Evolutionary conservation across 2,329 filamentous ascomycete genomes (phyloP).

Genomic region (Neonectria coccinea): DNA sequence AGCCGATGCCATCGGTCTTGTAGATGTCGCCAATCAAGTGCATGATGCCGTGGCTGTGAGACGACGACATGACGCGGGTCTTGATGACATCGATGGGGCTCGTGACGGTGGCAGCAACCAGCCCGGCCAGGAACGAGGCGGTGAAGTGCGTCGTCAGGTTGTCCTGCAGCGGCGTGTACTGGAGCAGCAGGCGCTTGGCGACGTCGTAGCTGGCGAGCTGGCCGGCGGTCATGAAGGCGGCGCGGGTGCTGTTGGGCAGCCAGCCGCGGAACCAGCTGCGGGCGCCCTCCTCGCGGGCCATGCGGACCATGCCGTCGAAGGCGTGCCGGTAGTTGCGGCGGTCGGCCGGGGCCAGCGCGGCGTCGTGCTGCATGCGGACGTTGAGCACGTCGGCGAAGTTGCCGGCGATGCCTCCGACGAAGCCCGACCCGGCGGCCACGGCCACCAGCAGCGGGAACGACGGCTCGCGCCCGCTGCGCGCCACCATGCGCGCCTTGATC

Average conservation of each 20-base stretch:
- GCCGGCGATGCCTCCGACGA: constrained; percentile 88
- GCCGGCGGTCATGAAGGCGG: constrained; percentile 87
- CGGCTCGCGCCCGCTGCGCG: constrained; percentile 66
- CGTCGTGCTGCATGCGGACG: constrained; percentile 97
- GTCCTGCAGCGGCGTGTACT: constrained; percentile 75
- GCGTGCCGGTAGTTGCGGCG: constrained; percentile 92
- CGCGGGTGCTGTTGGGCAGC: constrained; percentile 83
- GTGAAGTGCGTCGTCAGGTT: constrained; percentile 82
- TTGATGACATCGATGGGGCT: constrained; percentile 91
- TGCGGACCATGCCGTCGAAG: constrained; percentile 84
- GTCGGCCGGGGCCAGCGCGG: constrained; percentile 77
- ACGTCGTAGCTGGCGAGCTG: constrained; percentile 88
- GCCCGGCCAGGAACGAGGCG: constrained; percentile 81
- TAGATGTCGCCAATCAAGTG: constrained; percentile 75
- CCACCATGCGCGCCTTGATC: constrained; percentile 74
- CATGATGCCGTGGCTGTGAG: constrained; percentile 62
- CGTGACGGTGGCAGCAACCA: constrained; percentile 86
- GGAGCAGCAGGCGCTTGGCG: constrained; percentile 78
- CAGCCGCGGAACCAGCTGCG: constrained; percentile 84
- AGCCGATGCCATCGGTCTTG: constrained; percentile 76
- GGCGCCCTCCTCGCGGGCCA: constrained; percentile 87
- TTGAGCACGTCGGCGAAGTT: constrained; percentile 98
- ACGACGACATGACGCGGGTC: constrained; percentile 84
- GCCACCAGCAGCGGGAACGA: constrained; percentile 82
- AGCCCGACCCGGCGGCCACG: constrained; percentile 85